These are phyloP conservation scores for Colletotrichum graminicola DNA, from an alignment of 2,329 filamentous ascomycete species.

Conservation along the genomic window DNA sequence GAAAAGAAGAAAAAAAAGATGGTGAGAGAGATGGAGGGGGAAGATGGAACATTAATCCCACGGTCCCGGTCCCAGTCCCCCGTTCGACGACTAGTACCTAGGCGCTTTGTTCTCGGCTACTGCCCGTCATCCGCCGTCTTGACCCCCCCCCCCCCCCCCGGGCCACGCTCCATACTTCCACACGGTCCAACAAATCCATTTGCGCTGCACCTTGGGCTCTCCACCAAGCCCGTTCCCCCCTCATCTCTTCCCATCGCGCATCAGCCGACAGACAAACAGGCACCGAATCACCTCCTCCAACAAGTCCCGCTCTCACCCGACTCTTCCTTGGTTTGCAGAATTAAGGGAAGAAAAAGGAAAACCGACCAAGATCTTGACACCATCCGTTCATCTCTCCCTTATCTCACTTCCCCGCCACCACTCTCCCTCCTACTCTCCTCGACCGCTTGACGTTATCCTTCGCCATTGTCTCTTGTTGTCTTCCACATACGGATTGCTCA, in stretches of 20 bases:
- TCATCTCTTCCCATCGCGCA: conserved; percentile 15
- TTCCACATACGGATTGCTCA: background rate
- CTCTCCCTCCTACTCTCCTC: background rate
- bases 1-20: too few relatives aligned
- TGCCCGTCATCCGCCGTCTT: background rate
- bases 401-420: background rate
- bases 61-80: background rate
- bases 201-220: background rate
- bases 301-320: conserved; percentile 29
- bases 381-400: background rate
- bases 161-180: background rate
- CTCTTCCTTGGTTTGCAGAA: conserved; percentile 18
- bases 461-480: background rate
- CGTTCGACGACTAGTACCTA: background rate
- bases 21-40: too few relatives aligned
- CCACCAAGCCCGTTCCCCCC: conserved; percentile 1
- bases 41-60: background rate
- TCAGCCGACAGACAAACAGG: conserved; percentile 27
- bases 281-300: conserved; percentile 4
- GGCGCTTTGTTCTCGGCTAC: background rate
- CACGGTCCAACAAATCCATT: background rate
- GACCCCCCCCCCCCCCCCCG: too few relatives aligned
- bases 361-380: background rate
- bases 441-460: background rate
- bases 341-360: background rate